A percentile compares a stretch with the other conserved stretches of the same genome.
Evolutionary conservation across 768 basidiomycete species (phyloP).

Genomic region (Podaxis mareebaensis): DNA sequence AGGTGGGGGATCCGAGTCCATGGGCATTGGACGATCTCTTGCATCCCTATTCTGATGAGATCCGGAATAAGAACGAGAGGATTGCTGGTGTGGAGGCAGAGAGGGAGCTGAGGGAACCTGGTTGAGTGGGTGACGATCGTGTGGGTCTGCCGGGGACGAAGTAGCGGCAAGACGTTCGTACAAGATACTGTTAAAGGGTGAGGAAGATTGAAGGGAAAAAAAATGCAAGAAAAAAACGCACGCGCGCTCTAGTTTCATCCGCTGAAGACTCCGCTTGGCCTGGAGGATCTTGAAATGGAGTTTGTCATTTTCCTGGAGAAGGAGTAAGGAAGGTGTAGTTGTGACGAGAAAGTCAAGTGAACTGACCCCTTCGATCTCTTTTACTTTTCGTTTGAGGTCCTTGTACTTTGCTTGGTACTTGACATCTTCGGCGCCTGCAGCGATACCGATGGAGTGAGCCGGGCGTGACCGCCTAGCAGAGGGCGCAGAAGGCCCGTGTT

Average conservation of each 20-base stretch:
- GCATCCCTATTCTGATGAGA: constrained; percentile 36
- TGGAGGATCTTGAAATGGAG: constrained; percentile 78
- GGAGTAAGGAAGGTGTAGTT: constrained; percentile 12
- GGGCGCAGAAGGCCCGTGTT: constrained; percentile 24
- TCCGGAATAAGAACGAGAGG: constrained; percentile 35
- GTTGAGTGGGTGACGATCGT: constrained; percentile 39
- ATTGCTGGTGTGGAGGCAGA: constrained; percentile 34
- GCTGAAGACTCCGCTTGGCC: constrained; percentile 80
- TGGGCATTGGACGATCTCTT: constrained; percentile 34
- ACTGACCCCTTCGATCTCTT: constrained; percentile 80
- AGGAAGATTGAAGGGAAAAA: constrained; percentile 20
- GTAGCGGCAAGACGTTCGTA: constrained; percentile 74
- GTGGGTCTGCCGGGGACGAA: constrained; percentile 55
- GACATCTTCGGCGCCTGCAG: constrained; percentile 79
- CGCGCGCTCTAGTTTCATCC: constrained; percentile 89
- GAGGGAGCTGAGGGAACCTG: constrained; percentile 29
- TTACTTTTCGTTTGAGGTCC: constrained; percentile 85
- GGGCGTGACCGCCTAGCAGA: constrained; percentile 48
- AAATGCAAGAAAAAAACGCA: constrained; percentile 44
- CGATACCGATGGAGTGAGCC: constrained; percentile 58
- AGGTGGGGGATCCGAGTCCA: constrained; percentile 27
- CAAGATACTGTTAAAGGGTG: constrained; percentile 47
- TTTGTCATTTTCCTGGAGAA: constrained; percentile 81
- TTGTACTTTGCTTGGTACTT: constrained; percentile 89
- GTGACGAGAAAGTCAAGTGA: constrained; percentile 11